Conservation (phyloP, 129 eudicot genomes). For the Solidago caesia region DNA sequence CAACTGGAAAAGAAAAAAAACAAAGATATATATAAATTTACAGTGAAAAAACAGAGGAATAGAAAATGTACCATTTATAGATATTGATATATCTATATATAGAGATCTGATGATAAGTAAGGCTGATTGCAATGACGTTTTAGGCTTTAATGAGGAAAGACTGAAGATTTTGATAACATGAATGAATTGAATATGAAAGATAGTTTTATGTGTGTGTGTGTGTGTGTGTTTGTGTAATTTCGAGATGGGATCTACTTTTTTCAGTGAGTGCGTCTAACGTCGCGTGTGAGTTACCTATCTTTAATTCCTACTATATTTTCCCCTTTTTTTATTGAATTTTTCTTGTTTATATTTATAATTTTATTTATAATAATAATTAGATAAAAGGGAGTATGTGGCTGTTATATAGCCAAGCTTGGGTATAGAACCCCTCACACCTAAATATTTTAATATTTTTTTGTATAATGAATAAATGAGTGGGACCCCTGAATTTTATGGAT, state of each 20-base stretch:
- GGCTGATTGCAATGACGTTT: neutral
- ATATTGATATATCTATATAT: neutral
- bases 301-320: neutral
- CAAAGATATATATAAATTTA: neutral
- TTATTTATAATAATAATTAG: no score
- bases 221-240: constrained; percentile 5
- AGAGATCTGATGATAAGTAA: no score
- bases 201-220: neutral
- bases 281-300: constrained; percentile 16
- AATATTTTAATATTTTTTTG: no score
- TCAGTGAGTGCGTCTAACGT: constrained; percentile 1
- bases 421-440: no score
- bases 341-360: neutral
- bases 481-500: no score
- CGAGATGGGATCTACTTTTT: constrained; percentile 32
- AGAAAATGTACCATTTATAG: neutral
- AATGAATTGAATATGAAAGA: no score
- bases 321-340: neutral
- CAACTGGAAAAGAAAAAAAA: no score
- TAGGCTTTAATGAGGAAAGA: neutral
- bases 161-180: neutral
- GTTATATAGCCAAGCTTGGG: no score
- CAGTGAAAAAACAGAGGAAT: neutral
- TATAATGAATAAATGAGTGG: no score
- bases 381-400: no score